These are phyloP conservation scores for apple (Malus domestica) DNA, from an alignment of 306 rosid species.

Conservation along the genomic window DNA sequence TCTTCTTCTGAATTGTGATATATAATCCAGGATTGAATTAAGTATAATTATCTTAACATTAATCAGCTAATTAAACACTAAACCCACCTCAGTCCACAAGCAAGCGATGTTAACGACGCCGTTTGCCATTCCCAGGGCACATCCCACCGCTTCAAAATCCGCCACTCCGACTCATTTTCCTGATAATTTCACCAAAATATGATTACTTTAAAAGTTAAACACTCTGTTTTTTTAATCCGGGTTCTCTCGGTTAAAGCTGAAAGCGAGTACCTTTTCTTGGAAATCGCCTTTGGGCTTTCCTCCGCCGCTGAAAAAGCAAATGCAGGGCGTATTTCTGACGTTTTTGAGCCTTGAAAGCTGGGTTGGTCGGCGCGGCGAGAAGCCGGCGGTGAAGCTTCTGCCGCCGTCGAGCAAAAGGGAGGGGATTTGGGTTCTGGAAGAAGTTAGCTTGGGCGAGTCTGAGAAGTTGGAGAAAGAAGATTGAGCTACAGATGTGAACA, in stretches of 20 bases:
- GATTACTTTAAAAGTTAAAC: background rate
- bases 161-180: slow-evolving; percentile 54
- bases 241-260: background rate
- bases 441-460: slow-evolving; percentile 23
- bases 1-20: background rate
- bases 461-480: slow-evolving; percentile 29
- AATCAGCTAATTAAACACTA: background rate
- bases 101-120: slow-evolving; percentile 70
- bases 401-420: slow-evolving; percentile 23
- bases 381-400: slow-evolving; percentile 6
- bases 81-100: slow-evolving; percentile 85
- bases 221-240: background rate
- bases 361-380: background rate
- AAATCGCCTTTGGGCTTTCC: slow-evolving; percentile 38
- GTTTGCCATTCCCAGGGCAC: slow-evolving; percentile 99
- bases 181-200: slow-evolving; percentile 20
- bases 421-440: slow-evolving; percentile 24
- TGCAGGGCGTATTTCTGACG: slow-evolving; percentile 6
- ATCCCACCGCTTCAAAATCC: slow-evolving; percentile 79
- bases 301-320: slow-evolving; percentile 49
- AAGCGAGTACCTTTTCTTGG: slow-evolving; percentile 37
- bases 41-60: background rate
- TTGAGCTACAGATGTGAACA: slow-evolving; percentile 22
- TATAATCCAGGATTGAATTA: background rate
- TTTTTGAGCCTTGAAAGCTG: slow-evolving; percentile 1